phyloP scores from a whole-genome alignment of 768 basidiomycete genomes.

The Lyophyllum decastes region DNA sequence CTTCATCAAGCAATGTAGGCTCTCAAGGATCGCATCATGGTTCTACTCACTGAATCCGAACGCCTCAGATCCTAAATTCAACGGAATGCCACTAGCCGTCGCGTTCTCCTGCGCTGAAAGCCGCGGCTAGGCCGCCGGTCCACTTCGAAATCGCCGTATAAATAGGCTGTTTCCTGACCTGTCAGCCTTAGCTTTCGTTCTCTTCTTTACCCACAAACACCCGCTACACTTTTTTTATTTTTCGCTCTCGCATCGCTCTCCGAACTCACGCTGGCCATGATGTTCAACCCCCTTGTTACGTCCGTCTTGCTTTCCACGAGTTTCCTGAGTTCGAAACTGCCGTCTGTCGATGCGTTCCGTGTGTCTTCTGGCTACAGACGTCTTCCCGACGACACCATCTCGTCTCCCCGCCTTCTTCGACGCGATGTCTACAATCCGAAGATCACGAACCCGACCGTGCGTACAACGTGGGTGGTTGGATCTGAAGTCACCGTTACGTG shows the following conservation, averaged over 20 bases:
- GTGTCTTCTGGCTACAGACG: constrained; percentile 25
- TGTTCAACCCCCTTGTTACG: constrained; percentile 28
- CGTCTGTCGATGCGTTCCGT: constrained; percentile 24
- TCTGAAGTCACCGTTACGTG: constrained; percentile 42
- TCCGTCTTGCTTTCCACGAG: constrained; percentile 20
- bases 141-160: constrained; percentile 7
- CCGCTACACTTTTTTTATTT: constrained; percentile 2
- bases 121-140: background rate
- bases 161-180: constrained; percentile 5
- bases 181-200: constrained; percentile 17
- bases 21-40: background rate
- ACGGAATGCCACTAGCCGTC: no score
- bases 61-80: background rate
- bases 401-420: constrained; percentile 6
- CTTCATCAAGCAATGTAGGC: no score
- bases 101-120: background rate
- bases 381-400: constrained; percentile 12
- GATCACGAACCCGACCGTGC: constrained; percentile 38
- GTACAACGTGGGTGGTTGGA: constrained; percentile 41
- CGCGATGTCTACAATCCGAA: constrained; percentile 41
- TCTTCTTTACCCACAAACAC: constrained; percentile 11
- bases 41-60: background rate
- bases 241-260: constrained; percentile 13
- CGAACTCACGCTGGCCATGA: constrained; percentile 33
- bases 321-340: constrained; percentile 22